Percentiles rank a stretch among this genome's conserved stretches.
These are phyloP conservation scores for Pterocarpus macrocarpus DNA, from an alignment of 306 rosid genomes.

Conservation along the genomic window DNA sequence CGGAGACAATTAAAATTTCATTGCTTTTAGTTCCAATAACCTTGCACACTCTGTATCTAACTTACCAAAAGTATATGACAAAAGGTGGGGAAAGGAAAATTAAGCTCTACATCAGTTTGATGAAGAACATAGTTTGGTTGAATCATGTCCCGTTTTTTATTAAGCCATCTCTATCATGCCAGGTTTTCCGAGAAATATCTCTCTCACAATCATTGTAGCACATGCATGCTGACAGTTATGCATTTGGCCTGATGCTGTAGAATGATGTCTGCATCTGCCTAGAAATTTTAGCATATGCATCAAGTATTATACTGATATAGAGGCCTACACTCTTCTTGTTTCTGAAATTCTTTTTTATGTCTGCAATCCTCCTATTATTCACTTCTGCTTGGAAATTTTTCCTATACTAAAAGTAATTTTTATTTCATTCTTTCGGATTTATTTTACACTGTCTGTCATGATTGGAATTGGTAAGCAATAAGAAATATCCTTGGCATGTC, in stretches of 20 bases:
- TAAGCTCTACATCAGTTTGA: too few relatives aligned
- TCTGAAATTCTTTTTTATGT: constrained; percentile 2
- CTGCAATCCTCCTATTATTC: neutral
- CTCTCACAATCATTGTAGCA: too few relatives aligned
- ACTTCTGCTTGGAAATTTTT: neutral
- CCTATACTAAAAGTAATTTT: neutral
- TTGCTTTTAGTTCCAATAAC: neutral
- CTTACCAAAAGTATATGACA: neutral
- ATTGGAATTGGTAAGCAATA: constrained; percentile 18
- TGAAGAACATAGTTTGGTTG: neutral
- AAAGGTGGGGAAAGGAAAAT: neutral
- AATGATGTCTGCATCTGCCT: too few relatives aligned
- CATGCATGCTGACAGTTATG: too few relatives aligned
- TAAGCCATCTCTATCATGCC: constrained; percentile 11
- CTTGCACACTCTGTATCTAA: neutral
- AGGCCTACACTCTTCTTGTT: constrained; percentile 3
- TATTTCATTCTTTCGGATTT: neutral
- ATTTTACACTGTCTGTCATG: neutral
- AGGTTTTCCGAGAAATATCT: neutral
- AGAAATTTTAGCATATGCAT: neutral
- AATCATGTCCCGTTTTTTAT: neutral
- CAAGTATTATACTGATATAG: neutral
- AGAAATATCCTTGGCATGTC: neutral
- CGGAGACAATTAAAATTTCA: neutral
- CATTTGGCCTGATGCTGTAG: too few relatives aligned